Percentiles rank a stretch among this genome's conserved stretches.
phyloP scores from a whole-genome alignment of 305 asterid genomes.

The Lippia alba region DNA sequence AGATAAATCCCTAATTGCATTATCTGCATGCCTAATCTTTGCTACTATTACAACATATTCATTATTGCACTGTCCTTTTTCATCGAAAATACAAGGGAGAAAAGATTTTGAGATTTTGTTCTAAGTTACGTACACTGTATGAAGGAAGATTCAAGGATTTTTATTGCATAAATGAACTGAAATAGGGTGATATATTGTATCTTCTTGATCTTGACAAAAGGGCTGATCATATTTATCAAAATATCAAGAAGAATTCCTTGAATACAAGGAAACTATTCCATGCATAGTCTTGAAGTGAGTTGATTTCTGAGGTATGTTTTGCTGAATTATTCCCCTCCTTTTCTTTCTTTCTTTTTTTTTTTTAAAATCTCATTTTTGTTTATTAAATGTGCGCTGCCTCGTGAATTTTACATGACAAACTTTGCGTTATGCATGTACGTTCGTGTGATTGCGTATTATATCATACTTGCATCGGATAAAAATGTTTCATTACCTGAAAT shows the following conservation, averaged over 20 bases:
- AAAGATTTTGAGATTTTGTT: background rate
- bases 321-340: too few relatives aligned
- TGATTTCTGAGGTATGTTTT: constrained; percentile 1
- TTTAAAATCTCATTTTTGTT: background rate
- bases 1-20: background rate
- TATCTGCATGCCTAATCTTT: background rate
- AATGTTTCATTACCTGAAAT: too few relatives aligned
- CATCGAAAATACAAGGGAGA: background rate
- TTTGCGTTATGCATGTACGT: too few relatives aligned
- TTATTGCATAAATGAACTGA: background rate
- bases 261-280: constrained; percentile 1
- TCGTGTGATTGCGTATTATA: too few relatives aligned
- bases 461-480: background rate
- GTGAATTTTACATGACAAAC: too few relatives aligned
- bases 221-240: too few relatives aligned
- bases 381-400: background rate
- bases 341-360: background rate
- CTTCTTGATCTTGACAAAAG: too few relatives aligned
- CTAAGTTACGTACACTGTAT: background rate
- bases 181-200: background rate
- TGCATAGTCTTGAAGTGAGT: constrained; percentile 14
- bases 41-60: background rate
- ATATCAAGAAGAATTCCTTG: background rate
- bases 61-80: background rate
- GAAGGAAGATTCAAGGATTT: background rate